Evolutionary conservation across 495 filamentous ascomycete genomes (phyloP), one percentile per base, ranked within the genome.

Genomic region (Elaphomyces granulatus): DNA sequence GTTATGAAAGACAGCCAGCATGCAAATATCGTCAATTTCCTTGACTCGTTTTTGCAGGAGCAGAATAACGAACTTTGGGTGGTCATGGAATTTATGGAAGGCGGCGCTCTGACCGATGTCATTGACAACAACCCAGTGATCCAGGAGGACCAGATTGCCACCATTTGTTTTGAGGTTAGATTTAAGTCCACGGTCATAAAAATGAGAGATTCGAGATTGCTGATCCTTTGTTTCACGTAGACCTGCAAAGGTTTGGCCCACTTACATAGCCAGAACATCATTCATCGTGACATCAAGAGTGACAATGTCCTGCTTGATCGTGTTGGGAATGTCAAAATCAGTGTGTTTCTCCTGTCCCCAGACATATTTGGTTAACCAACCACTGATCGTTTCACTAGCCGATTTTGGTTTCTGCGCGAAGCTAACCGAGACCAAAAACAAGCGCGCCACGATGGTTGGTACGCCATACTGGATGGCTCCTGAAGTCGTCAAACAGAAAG

Each of bases 381-480:
- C 9, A 42, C 34, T 47, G 54, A 66, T 64, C 58, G 60, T 52
- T 44, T 20, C 21, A 35, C 15, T 43, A 93, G 85, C 90, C 47
- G 90, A 98, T 72, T 98, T 98, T 52, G 90, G 90, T 38, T 96
- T 98, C 74, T 96, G 92, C 56, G 90, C 90, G 57, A 95, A 98
- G 63, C 80, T 98, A 42, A 96, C 88, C 14, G 92, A 96, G 52
- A 78, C 85, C 39, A 93, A 94, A 64, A 87, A 72, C 54, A 96
- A 98, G 67, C 87, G 90, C 52, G 87, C 88, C 18, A 98, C 90
- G 35, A 96, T 98, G 90, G 90, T 98, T 37, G 90, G 90, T 42
- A 98, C 90, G 12, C 90, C 90, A 1, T 98, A 96, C 67, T 98
- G 90, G 90, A 98, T 98, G 90, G 90, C 90, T 2, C 90, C 90